Base-by-base conservation (phyloP, 2,329 filamentous ascomycete species). In the Penicillium crustosum region DNA sequence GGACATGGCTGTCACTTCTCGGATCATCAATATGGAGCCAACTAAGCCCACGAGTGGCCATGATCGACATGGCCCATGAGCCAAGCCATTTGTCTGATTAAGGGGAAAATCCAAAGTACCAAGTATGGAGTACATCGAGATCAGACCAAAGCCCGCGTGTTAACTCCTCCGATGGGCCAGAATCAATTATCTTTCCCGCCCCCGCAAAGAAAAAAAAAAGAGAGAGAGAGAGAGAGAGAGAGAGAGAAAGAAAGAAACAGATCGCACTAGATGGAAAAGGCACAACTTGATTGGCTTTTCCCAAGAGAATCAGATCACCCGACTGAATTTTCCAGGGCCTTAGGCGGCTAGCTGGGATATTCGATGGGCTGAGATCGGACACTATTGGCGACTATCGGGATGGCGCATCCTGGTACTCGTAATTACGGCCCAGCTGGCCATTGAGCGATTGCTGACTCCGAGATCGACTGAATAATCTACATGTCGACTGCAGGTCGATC, bases 341-440 rank as follows among this genome's bases (percentile, higher is more conserved):
- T 67, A 55, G 62, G 65, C 65, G 65, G 65, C 64, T 65, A 67
- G 59, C 62, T 53, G 50, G 64, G 65, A 67, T 67, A 67, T 64
- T 66, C 58, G 59, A 54, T 59, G 61, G 44, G 57, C 39, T 56
- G 51, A 56, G 63, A 63, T 65, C 61, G 59, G 59, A 64, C 61
- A 57, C 64, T 66, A 66, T 66, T 66, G 64, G 64, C 61, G 63
- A 66, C 64, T 66, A 66, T 64, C 64, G 64, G 64, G 60, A 61
- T 61, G 61, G 64, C 57, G 64, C 63, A 63, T 61, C 58, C 55
- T 53, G 48, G 36, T 39, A 49, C 55, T 43, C 52, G 49, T 60
- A 62, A 66, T 59, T 64, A 52, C 60, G 47, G 31, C 21, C 33
- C 41, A 51, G 55, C 60, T 62, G 49, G 61, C 62, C 47, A 55